phyloP scores from a whole-genome alignment of 2,329 filamentous ascomycete genomes.

The Paraphaeosphaeria sporulosa region DNA sequence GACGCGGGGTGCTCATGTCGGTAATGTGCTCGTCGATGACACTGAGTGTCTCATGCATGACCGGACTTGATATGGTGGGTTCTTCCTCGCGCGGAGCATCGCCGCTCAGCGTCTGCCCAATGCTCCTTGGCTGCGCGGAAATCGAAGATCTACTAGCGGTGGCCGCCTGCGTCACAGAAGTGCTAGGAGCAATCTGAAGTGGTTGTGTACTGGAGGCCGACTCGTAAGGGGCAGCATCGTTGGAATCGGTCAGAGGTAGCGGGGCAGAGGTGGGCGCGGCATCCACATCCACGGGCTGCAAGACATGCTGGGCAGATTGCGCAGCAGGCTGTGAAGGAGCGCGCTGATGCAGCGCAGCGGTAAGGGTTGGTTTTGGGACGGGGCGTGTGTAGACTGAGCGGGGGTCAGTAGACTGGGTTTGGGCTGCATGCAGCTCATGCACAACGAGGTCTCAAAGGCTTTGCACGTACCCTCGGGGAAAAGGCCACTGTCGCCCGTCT shows the following conservation, averaged over 20 bases:
- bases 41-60: slow-evolving; percentile 92
- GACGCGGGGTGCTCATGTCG: slow-evolving; percentile 73
- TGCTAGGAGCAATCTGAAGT: slow-evolving; percentile 35
- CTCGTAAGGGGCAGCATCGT: slow-evolving; percentile 28
- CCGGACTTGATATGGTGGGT: slow-evolving; percentile 68
- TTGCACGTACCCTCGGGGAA: slow-evolving; percentile 76
- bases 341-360: slow-evolving; percentile 41
- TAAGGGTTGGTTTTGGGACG: slow-evolving; percentile 57
- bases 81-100: slow-evolving; percentile 49
- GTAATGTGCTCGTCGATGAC: slow-evolving; percentile 98
- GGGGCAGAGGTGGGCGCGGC: slow-evolving; percentile 27
- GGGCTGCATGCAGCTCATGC: not conserved
- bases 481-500: slow-evolving; percentile 76
- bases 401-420: slow-evolving; percentile 1
- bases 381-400: slow-evolving; percentile 67
- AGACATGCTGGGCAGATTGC: slow-evolving; percentile 19
- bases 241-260: slow-evolving; percentile 26
- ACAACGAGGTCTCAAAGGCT: slow-evolving; percentile 14
- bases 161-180: slow-evolving; percentile 19
- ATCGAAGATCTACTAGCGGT: slow-evolving; percentile 33
- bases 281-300: slow-evolving; percentile 20
- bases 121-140: slow-evolving; percentile 34
- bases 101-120: slow-evolving; percentile 46
- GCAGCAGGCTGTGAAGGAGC: slow-evolving; percentile 35
- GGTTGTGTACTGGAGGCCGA: slow-evolving; percentile 34